Evolutionary conservation across 164 flowering plant genomes (phyloP).

Genomic region (Nelumbo lutea): DNA sequence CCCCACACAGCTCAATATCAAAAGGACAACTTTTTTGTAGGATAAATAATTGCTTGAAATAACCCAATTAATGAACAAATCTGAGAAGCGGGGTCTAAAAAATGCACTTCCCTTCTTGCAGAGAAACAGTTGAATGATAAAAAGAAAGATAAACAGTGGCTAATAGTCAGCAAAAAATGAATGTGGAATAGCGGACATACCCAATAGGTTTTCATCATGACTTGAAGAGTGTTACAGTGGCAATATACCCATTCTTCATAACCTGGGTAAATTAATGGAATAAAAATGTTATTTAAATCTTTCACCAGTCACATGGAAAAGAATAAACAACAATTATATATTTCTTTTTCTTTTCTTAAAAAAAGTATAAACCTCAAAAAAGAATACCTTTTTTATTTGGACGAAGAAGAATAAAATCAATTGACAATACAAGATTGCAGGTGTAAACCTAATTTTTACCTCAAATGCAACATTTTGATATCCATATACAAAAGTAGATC

Average conservation of each 20-base stretch:
- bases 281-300: neutral
- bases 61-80: neutral
- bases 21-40: too few species aligned
- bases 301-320: neutral
- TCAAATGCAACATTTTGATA: conserved; percentile 93
- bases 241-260: neutral
- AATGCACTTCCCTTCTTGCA: neutral
- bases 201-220: conserved; percentile 24
- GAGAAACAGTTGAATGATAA: neutral
- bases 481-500: conserved; percentile 93
- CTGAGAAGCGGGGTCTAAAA: neutral
- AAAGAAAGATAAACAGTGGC: neutral
- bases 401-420: neutral
- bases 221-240: neutral
- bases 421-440: neutral
- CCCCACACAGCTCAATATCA: too few species aligned
- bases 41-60: neutral
- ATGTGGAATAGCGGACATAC: conserved; percentile 9
- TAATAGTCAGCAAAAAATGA: neutral
- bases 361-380: too few species aligned
- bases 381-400: neutral
- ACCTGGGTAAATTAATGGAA: neutral
- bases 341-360: too few species aligned
- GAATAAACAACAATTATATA: neutral
- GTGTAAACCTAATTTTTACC: conserved; percentile 37